A percentile compares a stretch with the other conserved stretches of the same genome.
Conservation (phyloP, 2,329 filamentous ascomycete genomes). For the Diplodia scrobiculata region DNA sequence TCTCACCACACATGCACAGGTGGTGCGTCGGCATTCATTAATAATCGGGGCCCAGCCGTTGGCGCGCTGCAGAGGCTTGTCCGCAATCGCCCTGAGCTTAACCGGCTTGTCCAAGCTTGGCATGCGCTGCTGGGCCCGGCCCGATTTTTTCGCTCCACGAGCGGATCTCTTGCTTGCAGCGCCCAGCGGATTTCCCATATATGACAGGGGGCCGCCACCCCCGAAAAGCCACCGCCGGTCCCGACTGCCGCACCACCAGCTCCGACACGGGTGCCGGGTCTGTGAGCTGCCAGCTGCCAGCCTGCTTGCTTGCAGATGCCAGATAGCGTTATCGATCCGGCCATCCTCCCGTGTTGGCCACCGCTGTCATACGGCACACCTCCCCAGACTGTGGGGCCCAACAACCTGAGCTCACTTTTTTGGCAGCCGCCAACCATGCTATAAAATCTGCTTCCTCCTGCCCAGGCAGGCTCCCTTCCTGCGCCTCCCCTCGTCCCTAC, state of each 20-base stretch:
- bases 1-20: not conserved
- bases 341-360: constrained; percentile 13
- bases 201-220: not conserved
- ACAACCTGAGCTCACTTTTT: not conserved
- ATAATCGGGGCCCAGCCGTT: constrained; percentile 22
- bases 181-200: constrained; percentile 19
- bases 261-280: not conserved
- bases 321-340: constrained; percentile 17
- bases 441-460: constrained; percentile 5
- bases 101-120: constrained; percentile 24
- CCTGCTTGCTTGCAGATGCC: not conserved
- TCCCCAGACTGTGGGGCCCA: constrained; percentile 16
- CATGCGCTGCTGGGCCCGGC: constrained; percentile 2
- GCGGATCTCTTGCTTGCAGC: constrained; percentile 25
- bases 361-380: constrained; percentile 2
- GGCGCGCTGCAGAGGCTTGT: constrained; percentile 17
- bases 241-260: not conserved
- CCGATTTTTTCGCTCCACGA: constrained; percentile 20
- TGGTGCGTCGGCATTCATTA: constrained; percentile 14
- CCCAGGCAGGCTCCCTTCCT: not conserved
- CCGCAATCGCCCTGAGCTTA: constrained; percentile 23
- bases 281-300: not conserved
- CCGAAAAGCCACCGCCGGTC: constrained; percentile 6
- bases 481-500: not conserved
- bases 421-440: constrained; percentile 4